These are phyloP conservation scores for Grigorovia transvaalensis DNA, from an alignment of 805 yeast species.

Conservation along the genomic window DNA sequence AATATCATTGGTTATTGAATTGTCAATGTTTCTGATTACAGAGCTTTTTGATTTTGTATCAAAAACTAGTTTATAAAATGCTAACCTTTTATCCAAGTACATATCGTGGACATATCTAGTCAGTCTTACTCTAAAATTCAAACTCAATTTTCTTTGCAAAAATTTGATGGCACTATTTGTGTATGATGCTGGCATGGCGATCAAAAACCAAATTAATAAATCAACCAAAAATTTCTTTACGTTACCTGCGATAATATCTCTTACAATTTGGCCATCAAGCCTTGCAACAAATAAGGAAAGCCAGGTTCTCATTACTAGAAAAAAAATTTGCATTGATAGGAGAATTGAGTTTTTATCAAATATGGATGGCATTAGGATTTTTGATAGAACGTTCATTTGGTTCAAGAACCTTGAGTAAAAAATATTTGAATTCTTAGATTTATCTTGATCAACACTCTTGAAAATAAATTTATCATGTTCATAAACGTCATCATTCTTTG, in stretches of 20 bases:
- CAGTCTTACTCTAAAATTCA: conserved; percentile 76
- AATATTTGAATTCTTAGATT: conserved; percentile 18
- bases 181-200: conserved; percentile 89
- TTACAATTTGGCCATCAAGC: conserved; percentile 85
- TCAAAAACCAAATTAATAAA: conserved; percentile 73
- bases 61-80: conserved; percentile 70
- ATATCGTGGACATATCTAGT: conserved; percentile 83
- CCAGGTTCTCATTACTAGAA: conserved; percentile 77
- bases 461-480: conserved; percentile 28
- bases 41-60: conserved; percentile 36
- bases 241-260: conserved; percentile 74
- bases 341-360: conserved; percentile 57
- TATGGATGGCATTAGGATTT: conserved; percentile 68
- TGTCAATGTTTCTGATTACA: conserved; percentile 58
- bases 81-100: conserved; percentile 70
- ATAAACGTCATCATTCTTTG: conserved; percentile 22
- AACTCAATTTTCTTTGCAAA: conserved; percentile 62
- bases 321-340: conserved; percentile 59
- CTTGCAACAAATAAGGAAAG: conserved; percentile 75
- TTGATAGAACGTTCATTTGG: conserved; percentile 68
- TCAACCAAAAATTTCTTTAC: conserved; percentile 68
- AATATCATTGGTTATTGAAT: conserved; percentile 75
- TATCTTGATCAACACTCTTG: conserved; percentile 20
- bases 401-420: conserved; percentile 56
- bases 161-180: conserved; percentile 84